Evolutionary conservation across 108 stramenopile species (phyloP), one percentile per base, ranked within the genome.

Genomic region (Skeletonema tropicum): DNA sequence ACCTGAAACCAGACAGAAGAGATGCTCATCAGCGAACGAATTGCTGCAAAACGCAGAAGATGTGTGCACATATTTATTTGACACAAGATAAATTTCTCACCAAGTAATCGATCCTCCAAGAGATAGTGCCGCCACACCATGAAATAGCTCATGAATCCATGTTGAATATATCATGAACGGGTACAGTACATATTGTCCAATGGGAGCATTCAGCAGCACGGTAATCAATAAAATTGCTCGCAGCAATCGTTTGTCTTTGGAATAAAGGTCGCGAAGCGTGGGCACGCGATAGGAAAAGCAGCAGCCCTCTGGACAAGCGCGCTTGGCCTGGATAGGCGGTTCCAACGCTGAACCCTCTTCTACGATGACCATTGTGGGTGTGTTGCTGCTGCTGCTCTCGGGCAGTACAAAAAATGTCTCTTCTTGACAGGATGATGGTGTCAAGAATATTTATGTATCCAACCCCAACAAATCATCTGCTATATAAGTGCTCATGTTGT

Each of bases 101-200:
- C 67, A n/a, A 15, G 52, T n/a, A 33, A 86, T 71, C 5, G 31
- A 45, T 3, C 86, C 86, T 61, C 86, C 86, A 9, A 62, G 38
- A 15, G 83, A 72, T 17, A 76, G 11, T 15, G 79, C 86, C 14
- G 86, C 87, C 33, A 88, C 29, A 1, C 83, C 89, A 59, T 90
- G 89, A 36, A 75, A 88, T 45, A 85, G 64, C 71, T 90, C 89
- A 71, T 90, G 89, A 30, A 90, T 77, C 89, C 89, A 90, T 4
- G 89, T 90, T 1, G 85, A 84, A 65, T 82, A 90, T 0, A 90
- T 60, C 60, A 59, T 69, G 59, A 90, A 90, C 9, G 89, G 89
- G 71, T 90, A 90, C 5, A 90, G 58, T 3, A 84, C 38, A 39
- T 82, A 86, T 60, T 62, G 26, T 13, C 74, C 73, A 9, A 62